These are phyloP conservation scores for Hippophae rhamnoides DNA, from an alignment of 306 rosid species.

Conservation along the genomic window DNA sequence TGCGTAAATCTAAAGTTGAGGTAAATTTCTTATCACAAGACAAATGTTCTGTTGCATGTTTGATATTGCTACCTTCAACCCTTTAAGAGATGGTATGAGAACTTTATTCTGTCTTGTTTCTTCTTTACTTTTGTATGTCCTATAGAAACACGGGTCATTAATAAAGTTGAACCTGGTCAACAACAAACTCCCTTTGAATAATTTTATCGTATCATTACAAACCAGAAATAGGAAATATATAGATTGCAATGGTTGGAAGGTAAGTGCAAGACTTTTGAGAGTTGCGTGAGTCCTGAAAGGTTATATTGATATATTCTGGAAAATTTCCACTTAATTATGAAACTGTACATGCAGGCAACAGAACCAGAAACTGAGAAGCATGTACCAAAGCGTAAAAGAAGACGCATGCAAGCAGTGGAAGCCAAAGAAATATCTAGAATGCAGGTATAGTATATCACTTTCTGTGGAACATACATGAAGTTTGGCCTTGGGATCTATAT, in stretches of 20 bases:
- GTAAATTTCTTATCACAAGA: constrained; percentile 31
- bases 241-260: no score
- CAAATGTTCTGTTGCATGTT: neutral
- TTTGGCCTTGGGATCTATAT: neutral
- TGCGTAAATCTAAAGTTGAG: constrained; percentile 70
- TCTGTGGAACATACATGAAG: neutral
- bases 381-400: constrained; percentile 49
- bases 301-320: neutral
- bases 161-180: neutral
- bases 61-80: constrained; percentile 4
- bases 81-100: constrained; percentile 4
- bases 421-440: constrained; percentile 43
- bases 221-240: no score
- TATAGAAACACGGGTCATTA: neutral
- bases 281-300: neutral
- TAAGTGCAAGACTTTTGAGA: neutral
- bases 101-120: neutral
- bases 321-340: constrained; percentile 3
- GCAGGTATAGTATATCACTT: constrained; percentile 41
- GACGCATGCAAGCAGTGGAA: constrained; percentile 43
- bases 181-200: no score
- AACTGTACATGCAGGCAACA: constrained; percentile 43
- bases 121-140: neutral
- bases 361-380: constrained; percentile 42
- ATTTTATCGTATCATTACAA: no score